Evolutionary conservation across 257 asterid genomes (phyloP).

Genomic region (Verbena officinalis): DNA sequence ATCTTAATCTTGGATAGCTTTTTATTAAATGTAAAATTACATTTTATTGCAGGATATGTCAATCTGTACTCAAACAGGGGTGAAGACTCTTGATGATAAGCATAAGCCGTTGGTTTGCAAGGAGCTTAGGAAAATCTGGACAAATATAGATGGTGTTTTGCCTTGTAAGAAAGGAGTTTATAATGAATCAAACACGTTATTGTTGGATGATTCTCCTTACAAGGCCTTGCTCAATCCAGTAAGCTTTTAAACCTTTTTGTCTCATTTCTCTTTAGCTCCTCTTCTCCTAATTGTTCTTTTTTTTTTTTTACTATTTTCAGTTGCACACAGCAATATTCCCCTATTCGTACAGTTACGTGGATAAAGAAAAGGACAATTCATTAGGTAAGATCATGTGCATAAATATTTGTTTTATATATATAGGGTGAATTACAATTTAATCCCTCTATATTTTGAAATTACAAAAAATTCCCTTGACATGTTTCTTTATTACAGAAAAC

Average conservation of each 20-base stretch:
- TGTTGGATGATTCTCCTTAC: conserved; percentile 94
- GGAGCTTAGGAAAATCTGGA: conserved; percentile 83
- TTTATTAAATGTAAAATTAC: conserved; percentile 6
- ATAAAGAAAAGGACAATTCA: conserved; percentile 48
- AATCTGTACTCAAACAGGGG: conserved; percentile 55
- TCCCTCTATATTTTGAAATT: too few species aligned
- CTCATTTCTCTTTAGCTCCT: background rate
- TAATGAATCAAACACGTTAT: conserved; percentile 74
- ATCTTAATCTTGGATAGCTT: background rate
- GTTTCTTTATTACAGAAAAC: too few species aligned
- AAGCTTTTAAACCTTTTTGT: conserved; percentile 34
- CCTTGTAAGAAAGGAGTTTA: conserved; percentile 80
- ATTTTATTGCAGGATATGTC: conserved; percentile 59
- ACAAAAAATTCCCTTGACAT: too few species aligned
- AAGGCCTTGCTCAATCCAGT: conserved; percentile 96
- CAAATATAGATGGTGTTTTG: conserved; percentile 38
- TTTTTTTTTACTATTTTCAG: conserved; percentile 42
- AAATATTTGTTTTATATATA: background rate
- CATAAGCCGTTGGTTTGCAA: conserved; percentile 81
- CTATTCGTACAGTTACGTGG: conserved; percentile 38
- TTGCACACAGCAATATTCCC: conserved; percentile 80
- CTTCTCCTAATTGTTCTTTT: conserved; percentile 9
- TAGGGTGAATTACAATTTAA: too few species aligned
- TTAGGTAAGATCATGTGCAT: conserved; percentile 51
- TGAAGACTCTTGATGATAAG: conserved; percentile 62